Evolutionary conservation across 768 basidiomycete species (phyloP), one percentile per base, ranked within the genome.

Genomic region (Termitomyces sp.): DNA sequence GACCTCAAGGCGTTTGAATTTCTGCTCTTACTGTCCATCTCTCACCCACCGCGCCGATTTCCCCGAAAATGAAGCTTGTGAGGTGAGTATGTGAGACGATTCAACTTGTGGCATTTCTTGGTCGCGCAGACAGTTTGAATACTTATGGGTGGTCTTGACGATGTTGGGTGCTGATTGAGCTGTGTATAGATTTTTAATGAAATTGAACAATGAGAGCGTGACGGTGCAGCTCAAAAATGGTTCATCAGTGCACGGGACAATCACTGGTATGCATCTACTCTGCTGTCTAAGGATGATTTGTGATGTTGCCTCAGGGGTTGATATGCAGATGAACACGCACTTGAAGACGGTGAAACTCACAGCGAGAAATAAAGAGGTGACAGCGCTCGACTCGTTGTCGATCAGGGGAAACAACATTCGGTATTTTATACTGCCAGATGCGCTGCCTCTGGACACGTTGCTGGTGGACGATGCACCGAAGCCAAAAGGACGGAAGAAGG

Each of bases 271-370:
- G 86, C 71, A 26, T 44, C 40, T 26, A 10, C 44, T 24, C 55
- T 33, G 52, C 32, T 49, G 43, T 38, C 38, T 58, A 48, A 50
- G 20, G n/a, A 33, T 45, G 16, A 9, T 51, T 28, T 47, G 57
- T 58, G 44, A 61, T 45, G 45, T 44, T 41, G 8, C 5, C 38
- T 30, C 48, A 98, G 96, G 94, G 58, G 97, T 99, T 52, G 96
- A 99, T 74, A 94, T 96, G 82, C 94, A 96, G 68, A 99, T 99
- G 96, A 98, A 98, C 77, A 98, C 96, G 3, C 90, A 98, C 66
- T 80, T 99, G 53, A 99, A 99, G 79, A 92, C 94, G 49, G 92
- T 99, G 63, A 98, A 97, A 76, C 88, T 98, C 79, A 93, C 93
- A n/a, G 81, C 86, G 32, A 86, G 93, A 54, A 94, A 93, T 70